Evolutionary conservation across 495 filamentous ascomycete species (phyloP).

Genomic region (Lophiostoma macrostomum): DNA sequence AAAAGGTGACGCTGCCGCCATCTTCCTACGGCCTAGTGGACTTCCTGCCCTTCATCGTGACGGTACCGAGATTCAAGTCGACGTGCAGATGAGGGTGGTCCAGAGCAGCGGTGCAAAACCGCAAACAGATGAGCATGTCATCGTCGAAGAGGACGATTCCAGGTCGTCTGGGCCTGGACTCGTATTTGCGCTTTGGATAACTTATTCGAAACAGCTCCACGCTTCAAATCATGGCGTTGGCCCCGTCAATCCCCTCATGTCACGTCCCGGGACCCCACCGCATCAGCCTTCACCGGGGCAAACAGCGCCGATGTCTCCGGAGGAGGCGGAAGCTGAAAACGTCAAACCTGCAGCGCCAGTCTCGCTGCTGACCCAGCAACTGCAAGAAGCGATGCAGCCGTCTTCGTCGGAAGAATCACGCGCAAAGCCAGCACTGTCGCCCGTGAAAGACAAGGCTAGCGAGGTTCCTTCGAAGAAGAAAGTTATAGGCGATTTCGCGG

Average conservation of each 20-base stretch:
- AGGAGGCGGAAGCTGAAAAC: slow-evolving; percentile 17
- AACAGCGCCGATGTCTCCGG: slow-evolving; percentile 44
- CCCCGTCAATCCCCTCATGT: slow-evolving; percentile 55
- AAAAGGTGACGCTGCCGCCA: slow-evolving; percentile 67
- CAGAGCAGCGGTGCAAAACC: slow-evolving; percentile 67
- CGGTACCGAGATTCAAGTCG: slow-evolving; percentile 84
- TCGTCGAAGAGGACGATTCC: slow-evolving; percentile 47
- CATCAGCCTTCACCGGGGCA: slow-evolving; percentile 79
- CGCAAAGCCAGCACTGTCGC: slow-evolving; percentile 34
- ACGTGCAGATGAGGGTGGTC: slow-evolving; percentile 93
- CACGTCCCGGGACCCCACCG: slow-evolving; percentile 62
- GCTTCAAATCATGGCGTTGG: slow-evolving; percentile 58
- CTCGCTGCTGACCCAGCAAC: slow-evolving; percentile 68
- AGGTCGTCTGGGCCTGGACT: slow-evolving; percentile 56
- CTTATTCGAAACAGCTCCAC: slow-evolving; percentile 90
- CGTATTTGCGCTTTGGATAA: slow-evolving; percentile 95
- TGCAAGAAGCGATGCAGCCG: slow-evolving; percentile 57
- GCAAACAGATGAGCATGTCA: slow-evolving; percentile 45
- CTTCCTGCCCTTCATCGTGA: slow-evolving; percentile 84
- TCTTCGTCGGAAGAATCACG: slow-evolving; percentile 6
- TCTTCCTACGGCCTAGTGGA: slow-evolving; percentile 77
- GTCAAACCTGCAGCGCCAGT: slow-evolving; percentile 33
- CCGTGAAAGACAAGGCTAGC: slow-evolving; percentile 23
- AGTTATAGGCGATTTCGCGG: slow-evolving; percentile 82
- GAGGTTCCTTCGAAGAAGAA: slow-evolving; percentile 57